Conservation (phyloP, 1,284 basidiomycete species). For the Cutaneotrichosporon daszewskae region DNA sequence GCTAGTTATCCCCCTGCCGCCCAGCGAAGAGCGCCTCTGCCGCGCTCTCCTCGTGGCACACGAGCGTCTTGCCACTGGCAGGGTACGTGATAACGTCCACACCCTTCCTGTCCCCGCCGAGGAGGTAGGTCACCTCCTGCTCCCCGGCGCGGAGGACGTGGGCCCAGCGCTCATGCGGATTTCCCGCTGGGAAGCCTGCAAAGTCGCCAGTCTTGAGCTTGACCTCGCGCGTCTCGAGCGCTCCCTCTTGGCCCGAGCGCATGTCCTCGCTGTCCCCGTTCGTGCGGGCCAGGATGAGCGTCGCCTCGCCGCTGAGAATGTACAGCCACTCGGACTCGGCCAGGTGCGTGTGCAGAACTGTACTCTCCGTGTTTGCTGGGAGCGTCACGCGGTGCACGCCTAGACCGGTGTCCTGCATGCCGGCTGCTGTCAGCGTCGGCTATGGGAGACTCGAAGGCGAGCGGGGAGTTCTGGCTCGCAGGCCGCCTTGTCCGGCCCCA, state of each 20-base stretch:
- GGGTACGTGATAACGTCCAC: constrained; percentile 17
- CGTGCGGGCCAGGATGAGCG: constrained; percentile 12
- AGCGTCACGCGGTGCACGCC: constrained; percentile 26
- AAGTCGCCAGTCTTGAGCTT: constrained; percentile 13
- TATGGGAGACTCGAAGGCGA: too few species aligned
- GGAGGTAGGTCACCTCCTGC: constrained; percentile 9
- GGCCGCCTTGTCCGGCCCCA: too few species aligned
- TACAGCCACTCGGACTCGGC: constrained; percentile 27
- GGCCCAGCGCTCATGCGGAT: constrained; percentile 12
- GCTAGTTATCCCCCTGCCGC: background rate
- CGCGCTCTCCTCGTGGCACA: constrained; percentile 9
- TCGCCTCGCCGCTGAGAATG: constrained; percentile 18
- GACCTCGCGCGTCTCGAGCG: constrained; percentile 4
- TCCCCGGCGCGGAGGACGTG: constrained; percentile 9
- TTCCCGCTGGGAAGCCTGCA: constrained; percentile 17
- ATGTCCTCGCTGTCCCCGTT: constrained; percentile 9
- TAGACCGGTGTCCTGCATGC: constrained; percentile 11
- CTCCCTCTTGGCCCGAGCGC: constrained; percentile 3
- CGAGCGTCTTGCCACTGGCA: constrained; percentile 13
- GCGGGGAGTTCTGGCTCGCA: too few species aligned
- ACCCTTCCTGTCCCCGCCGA: constrained; percentile 13
- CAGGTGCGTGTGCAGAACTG: constrained; percentile 27
- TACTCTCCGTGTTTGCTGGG: constrained; percentile 19
- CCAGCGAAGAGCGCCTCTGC: constrained; percentile 13
- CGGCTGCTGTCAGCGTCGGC: constrained; percentile 6